Evolutionary conservation across 1,284 basidiomycete genomes (phyloP).

Genomic region (Leccinum pachyderme): DNA sequence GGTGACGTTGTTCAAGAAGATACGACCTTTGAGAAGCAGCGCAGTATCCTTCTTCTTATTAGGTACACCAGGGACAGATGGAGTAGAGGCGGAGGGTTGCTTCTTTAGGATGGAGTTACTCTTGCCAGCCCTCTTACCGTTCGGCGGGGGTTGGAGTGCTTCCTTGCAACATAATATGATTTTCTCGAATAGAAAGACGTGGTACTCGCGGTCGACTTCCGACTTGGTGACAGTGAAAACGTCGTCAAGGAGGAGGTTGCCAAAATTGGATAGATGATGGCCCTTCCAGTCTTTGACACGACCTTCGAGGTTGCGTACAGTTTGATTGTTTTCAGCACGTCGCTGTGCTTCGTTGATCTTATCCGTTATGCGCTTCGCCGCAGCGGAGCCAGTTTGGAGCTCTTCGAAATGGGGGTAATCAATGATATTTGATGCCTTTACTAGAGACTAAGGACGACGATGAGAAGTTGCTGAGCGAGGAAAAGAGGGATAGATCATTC

Average conservation of each 20-base stretch:
- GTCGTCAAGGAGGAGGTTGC: constrained; percentile 90
- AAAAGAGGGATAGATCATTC: constrained; percentile 47
- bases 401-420: constrained; percentile 79
- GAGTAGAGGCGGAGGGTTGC: constrained; percentile 44
- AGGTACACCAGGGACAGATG: constrained; percentile 48
- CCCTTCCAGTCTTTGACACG: constrained; percentile 99
- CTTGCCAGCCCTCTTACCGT: constrained; percentile 63
- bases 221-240: constrained; percentile 96
- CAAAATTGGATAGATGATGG: constrained; percentile 92
- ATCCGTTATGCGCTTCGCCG: constrained; percentile 91
- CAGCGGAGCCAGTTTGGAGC: constrained; percentile 78
- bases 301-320: constrained; percentile 84
- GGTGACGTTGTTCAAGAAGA: constrained; percentile 96
- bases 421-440: constrained; percentile 69
- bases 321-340: constrained; percentile 81
- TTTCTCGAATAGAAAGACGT: constrained; percentile 98
- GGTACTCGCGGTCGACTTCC: constrained; percentile 96
- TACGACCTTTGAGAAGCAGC: constrained; percentile 92
- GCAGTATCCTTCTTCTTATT: constrained; percentile 76
- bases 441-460: constrained; percentile 50
- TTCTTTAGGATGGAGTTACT: constrained; percentile 80
- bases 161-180: constrained; percentile 99
- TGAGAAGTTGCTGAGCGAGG: background rate
- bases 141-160: constrained; percentile 49
- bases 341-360: constrained; percentile 96